Conservation (phyloP, 2,329 filamentous ascomycete species). For the Epichloe amarillans region DNA sequence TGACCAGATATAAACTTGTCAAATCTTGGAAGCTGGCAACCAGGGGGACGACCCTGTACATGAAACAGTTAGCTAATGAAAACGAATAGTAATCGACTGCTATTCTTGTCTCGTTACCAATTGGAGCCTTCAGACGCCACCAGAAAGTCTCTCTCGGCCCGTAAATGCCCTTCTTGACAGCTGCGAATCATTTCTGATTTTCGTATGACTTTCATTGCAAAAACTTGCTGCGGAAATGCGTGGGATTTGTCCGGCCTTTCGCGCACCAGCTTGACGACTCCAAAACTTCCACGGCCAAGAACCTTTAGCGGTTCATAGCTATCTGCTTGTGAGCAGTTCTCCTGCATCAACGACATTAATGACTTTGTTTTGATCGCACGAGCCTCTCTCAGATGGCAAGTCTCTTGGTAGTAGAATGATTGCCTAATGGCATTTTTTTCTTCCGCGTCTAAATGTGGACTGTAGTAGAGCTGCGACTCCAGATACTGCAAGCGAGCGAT, state of each 20-base stretch:
- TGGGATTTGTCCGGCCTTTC: conserved; percentile 35
- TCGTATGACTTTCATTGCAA: conserved; percentile 93
- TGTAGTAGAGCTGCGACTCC: conserved; percentile 40
- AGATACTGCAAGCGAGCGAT: conserved; percentile 20
- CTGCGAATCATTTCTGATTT: conserved; percentile 89
- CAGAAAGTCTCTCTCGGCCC: conserved; percentile 83
- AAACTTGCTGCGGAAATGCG: conserved; percentile 42
- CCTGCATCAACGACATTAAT: conserved; percentile 5
- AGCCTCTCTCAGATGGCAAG: conserved; percentile 58
- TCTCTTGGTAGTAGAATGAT: conserved; percentile 55
- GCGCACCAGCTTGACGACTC: conserved; percentile 74
- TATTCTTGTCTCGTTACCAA: conserved; percentile 37
- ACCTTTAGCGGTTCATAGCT: conserved; percentile 68
- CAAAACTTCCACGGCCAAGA: conserved; percentile 88
- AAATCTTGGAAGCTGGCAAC: conserved; percentile 82
- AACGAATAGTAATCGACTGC: not conserved
- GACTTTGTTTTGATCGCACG: conserved; percentile 44
- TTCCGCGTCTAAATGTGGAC: conserved; percentile 35
- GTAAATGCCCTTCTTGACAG: conserved; percentile 81
- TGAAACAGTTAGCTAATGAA: not conserved
- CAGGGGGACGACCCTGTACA: conserved; percentile 68
- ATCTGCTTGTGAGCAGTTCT: conserved; percentile 10
- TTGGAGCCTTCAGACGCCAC: conserved; percentile 76
- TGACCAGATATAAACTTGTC: conserved; percentile 76
- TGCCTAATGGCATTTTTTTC: conserved; percentile 41